Conservation (phyloP, 2,329 filamentous ascomycete genomes). For the Cladophialophora immunda region DNA sequence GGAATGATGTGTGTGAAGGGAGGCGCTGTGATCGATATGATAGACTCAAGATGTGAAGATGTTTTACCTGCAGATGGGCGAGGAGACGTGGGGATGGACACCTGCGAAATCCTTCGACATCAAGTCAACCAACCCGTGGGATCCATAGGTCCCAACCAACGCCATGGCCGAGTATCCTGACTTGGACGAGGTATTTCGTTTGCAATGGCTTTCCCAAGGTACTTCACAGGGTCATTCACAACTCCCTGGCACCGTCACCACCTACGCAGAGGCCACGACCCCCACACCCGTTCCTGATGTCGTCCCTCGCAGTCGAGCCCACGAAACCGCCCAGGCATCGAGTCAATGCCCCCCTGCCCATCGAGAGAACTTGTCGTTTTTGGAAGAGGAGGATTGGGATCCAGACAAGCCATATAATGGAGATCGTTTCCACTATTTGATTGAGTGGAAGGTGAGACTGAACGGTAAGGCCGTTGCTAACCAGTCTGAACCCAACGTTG, state of each 20-base stretch:
- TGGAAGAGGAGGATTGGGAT: conserved; percentile 12
- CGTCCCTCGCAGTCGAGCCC: neutral
- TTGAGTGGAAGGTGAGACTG: conserved; percentile 8
- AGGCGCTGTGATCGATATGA: neutral
- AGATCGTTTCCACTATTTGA: conserved; percentile 9
- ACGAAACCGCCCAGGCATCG: neutral
- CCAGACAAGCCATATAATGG: neutral
- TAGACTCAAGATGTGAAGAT: neutral
- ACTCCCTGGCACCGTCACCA: neutral
- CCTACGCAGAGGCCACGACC: neutral
- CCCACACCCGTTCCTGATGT: neutral
- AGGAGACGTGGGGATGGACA: conserved; percentile 2
- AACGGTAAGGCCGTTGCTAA: neutral
- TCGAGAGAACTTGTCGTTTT: conserved; percentile 7
- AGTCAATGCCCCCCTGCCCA: neutral
- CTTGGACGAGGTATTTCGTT: conserved; percentile 1
- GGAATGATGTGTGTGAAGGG: too few species aligned
- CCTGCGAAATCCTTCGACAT: conserved; percentile 1
- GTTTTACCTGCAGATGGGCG: neutral
- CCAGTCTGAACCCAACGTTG: conserved; percentile 6
- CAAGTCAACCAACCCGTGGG: neutral
- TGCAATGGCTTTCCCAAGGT: conserved; percentile 5
- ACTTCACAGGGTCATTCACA: conserved; percentile 3
- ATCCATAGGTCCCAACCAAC: neutral
- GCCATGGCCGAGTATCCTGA: conserved; percentile 10